Percentiles rank a stretch among this genome's conserved stretches.
These are phyloP conservation scores for Cryptomeria japonica DNA, from an alignment of 75 land plant genomes.

Conservation along the genomic window DNA sequence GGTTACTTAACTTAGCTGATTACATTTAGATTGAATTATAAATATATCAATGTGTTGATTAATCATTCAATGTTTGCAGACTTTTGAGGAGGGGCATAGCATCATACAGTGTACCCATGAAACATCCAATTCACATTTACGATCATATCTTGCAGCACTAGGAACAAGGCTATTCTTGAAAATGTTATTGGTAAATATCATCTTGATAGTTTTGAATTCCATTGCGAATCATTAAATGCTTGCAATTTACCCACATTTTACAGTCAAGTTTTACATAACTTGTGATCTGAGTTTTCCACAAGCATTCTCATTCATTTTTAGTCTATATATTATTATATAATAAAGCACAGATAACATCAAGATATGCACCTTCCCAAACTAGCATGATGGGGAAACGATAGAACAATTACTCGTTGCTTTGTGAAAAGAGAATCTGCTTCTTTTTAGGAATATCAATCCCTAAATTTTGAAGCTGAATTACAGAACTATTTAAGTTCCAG, in stretches of 20 bases:
- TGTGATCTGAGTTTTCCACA: neutral
- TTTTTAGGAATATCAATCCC: neutral
- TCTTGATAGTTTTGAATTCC: neutral
- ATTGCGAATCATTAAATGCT: neutral
- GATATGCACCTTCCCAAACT: neutral
- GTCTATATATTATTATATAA: neutral
- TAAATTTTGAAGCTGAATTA: too few relatives aligned
- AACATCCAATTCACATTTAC: constrained; percentile 12
- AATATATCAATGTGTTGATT: neutral
- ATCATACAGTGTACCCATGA: constrained; percentile 28
- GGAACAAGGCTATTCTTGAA: constrained; percentile 35
- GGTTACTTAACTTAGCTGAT: neutral
- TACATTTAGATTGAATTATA: neutral
- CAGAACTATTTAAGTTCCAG: too few relatives aligned
- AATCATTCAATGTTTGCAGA: constrained; percentile 12
- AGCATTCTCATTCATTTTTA: neutral
- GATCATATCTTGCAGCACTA: constrained; percentile 26
- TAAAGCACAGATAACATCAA: neutral
- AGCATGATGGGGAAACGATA: neutral
- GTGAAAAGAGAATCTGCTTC: neutral
- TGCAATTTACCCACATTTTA: neutral
- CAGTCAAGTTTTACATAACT: neutral
- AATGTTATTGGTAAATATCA: constrained; percentile 30
- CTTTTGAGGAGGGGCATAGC: constrained; percentile 42
- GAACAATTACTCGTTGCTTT: too few relatives aligned